Conservation (phyloP, 2,329 filamentous ascomycete genomes). For the Colletotrichum endophyticum region DNA sequence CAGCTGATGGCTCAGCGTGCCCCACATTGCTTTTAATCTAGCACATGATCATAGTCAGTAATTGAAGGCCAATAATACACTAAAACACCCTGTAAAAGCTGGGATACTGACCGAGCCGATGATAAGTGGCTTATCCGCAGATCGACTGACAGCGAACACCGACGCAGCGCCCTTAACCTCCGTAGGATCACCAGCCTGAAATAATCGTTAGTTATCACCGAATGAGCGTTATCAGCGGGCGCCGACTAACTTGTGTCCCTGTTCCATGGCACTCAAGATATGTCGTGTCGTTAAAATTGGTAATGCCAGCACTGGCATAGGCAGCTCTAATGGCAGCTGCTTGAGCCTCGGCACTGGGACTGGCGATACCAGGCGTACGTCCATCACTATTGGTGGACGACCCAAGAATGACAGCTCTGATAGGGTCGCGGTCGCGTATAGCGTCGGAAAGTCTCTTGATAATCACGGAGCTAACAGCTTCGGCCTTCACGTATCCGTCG, state of each 20-base stretch:
- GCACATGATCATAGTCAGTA: not conserved
- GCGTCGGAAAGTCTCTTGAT: constrained; percentile 49
- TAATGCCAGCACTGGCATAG: constrained; percentile 31
- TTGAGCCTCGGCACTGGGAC: constrained; percentile 33
- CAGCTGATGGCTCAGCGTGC: constrained; percentile 32
- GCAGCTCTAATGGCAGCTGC: constrained; percentile 30
- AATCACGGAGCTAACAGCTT: constrained; percentile 45
- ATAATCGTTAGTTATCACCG: not conserved
- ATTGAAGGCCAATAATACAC: not conserved
- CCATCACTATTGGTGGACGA: constrained; percentile 35
- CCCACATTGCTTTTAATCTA: constrained; percentile 36
- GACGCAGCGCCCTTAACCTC: constrained; percentile 33
- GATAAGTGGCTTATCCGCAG: constrained; percentile 22
- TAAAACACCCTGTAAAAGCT: too few relatives aligned
- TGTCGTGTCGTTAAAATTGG: constrained; percentile 21
- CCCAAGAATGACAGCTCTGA: constrained; percentile 34
- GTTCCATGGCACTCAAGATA: constrained; percentile 46
- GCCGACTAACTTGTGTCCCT: constrained; percentile 28
- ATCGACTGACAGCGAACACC: constrained; percentile 25
- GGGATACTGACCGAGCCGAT: constrained; percentile 27
- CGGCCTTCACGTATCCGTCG: constrained; percentile 51
- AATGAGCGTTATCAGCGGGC: not conserved
- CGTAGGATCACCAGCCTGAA: constrained; percentile 36
- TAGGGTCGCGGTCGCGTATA: constrained; percentile 43
- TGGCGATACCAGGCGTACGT: constrained; percentile 38